Percentiles rank a stretch among this genome's conserved stretches.
These are phyloP conservation scores for Apiotrichum laibachii DNA, from an alignment of 1,284 basidiomycete genomes.

Conservation along the genomic window DNA sequence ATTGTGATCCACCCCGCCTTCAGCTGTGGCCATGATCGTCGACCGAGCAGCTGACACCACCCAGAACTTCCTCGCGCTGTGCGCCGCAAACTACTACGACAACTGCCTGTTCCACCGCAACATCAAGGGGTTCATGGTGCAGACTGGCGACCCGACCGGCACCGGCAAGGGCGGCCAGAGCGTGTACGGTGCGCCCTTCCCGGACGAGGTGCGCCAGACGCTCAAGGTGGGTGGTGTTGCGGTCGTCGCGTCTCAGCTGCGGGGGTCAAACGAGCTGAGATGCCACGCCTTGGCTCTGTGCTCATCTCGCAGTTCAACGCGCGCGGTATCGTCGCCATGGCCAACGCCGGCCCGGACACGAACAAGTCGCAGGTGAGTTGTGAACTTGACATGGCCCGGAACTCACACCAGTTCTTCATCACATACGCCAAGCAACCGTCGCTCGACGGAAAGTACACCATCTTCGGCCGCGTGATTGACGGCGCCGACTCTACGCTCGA, in stretches of 20 bases:
- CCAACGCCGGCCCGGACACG: conserved; percentile 86
- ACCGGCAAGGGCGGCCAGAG: conserved; percentile 57
- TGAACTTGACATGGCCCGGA: neutral
- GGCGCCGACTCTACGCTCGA: conserved; percentile 85
- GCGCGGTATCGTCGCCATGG: conserved; percentile 93
- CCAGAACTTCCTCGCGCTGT: conserved; percentile 91
- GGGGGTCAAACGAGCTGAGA: neutral
- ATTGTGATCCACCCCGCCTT: neutral
- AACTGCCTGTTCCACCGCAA: conserved; percentile 83
- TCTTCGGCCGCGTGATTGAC: conserved; percentile 93
- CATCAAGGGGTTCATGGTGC: conserved; percentile 93
- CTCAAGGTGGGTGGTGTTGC: conserved; percentile 64
- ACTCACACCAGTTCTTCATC: conserved; percentile 70
- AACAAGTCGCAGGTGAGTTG: conserved; percentile 69
- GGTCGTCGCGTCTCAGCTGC: neutral
- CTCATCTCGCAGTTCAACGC: conserved; percentile 71
- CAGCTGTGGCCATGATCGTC: too few species aligned
- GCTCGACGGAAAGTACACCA: conserved; percentile 90
- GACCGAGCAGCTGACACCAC: neutral
- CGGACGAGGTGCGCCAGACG: conserved; percentile 86
- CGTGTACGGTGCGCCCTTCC: conserved; percentile 69
- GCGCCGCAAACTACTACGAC: conserved; percentile 85
- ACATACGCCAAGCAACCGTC: conserved; percentile 88
- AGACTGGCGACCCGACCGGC: conserved; percentile 79
- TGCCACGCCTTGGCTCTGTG: neutral